phyloP scores from a whole-genome alignment of 257 asterid species.

The Salvia splendens region DNA sequence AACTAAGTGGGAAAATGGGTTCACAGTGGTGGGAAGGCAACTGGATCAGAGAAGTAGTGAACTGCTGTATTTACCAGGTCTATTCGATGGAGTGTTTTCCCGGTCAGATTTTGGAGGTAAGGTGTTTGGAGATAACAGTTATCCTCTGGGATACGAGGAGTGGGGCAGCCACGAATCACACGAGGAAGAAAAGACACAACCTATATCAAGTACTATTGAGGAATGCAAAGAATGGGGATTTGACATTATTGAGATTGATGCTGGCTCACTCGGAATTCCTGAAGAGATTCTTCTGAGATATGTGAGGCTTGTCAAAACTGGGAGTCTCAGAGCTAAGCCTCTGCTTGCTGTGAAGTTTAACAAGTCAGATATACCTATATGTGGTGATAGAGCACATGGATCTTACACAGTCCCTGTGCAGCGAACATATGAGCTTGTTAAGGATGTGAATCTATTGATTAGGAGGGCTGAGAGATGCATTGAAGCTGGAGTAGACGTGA shows the following conservation, averaged over 20 bases:
- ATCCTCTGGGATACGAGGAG: too few species aligned
- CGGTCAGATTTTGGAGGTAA: too few species aligned
- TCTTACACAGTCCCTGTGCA: constrained; percentile 68
- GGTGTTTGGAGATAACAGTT: too few species aligned
- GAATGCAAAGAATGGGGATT: constrained; percentile 88
- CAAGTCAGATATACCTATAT: constrained; percentile 71
- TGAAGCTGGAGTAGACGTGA: constrained; percentile 98
- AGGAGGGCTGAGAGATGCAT: constrained; percentile 97
- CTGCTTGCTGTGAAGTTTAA: constrained; percentile 73
- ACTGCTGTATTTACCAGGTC: too few species aligned
- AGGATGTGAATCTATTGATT: constrained; percentile 81
- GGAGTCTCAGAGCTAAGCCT: constrained; percentile 86
- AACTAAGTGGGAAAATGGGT: too few species aligned
- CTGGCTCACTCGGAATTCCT: constrained; percentile 70
- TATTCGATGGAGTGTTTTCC: too few species aligned
- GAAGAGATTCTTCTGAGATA: constrained; percentile 88
- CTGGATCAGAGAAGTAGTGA: too few species aligned
- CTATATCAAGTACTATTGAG: constrained; percentile 31
- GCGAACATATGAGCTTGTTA: constrained; percentile 72
- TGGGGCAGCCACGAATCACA: too few species aligned
- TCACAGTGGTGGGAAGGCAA: too few species aligned
- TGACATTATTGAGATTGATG: constrained; percentile 85
- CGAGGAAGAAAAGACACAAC: too few species aligned
- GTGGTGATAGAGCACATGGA: constrained; percentile 70
- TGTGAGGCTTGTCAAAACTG: constrained; percentile 79